Evolutionary conservation across 2,329 filamentous ascomycete species (phyloP).

Genomic region (Penicillium hesseltinei): DNA sequence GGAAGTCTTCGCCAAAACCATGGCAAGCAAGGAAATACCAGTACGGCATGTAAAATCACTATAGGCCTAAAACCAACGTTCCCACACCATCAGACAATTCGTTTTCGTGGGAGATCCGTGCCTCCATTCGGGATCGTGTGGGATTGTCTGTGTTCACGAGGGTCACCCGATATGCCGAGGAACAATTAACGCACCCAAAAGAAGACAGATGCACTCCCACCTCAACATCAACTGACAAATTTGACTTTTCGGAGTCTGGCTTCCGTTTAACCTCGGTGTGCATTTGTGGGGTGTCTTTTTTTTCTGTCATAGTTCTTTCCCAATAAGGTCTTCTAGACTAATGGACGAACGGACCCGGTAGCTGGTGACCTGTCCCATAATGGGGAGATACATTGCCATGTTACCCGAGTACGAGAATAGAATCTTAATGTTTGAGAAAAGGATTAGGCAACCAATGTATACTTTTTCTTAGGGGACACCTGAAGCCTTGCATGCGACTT

Average conservation of each 20-base stretch:
- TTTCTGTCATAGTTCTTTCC: background rate
- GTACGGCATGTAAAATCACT: background rate
- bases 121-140: constrained; percentile 5
- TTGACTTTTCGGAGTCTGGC: background rate
- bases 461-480: background rate
- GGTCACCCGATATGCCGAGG: constrained; percentile 18
- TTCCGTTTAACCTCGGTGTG: background rate
- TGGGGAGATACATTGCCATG: constrained; percentile 1
- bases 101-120: constrained; percentile 6
- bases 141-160: constrained; percentile 14
- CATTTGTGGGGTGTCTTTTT: background rate
- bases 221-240: background rate
- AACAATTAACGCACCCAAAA: constrained; percentile 6
- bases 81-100: background rate
- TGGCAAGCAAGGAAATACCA: background rate
- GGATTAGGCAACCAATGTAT: background rate
- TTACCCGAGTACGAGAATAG: constrained; percentile 8
- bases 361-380: constrained; percentile 1
- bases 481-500: background rate
- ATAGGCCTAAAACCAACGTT: background rate
- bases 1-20: background rate
- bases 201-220: background rate
- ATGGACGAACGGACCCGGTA: background rate
- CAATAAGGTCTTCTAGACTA: background rate
- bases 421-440: background rate